Base-by-base conservation (phyloP, 1,139 yeast genomes). In the Saccharomycopsis hybrid region DNA sequence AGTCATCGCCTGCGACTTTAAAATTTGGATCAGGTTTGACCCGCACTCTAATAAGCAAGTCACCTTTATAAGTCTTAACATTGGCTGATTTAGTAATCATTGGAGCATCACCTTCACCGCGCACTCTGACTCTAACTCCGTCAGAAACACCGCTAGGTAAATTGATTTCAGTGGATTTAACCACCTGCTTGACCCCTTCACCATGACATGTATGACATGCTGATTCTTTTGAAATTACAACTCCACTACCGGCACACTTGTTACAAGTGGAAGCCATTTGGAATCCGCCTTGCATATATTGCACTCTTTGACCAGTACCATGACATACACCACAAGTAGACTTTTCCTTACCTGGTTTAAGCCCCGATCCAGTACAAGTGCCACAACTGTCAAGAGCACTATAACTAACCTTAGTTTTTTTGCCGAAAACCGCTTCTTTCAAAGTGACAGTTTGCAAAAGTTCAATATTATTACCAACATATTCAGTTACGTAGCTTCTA, bases 201-300 rank as follows among this genome's bases (percentile, higher is more conserved):
- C 97, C 96, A 57, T 82, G 90, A 69, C 99, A 92, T 0, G 82
- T 67, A 2, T 66, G 64, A 73, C 99, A 92, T 55, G 80, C 80
- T 60, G 89, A 90, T 18, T 73, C 70, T 40, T 77, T 72, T 44
- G 82, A 77, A 48, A 89, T 81, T 3, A 74, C 74, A 2, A 88
- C 94, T 50, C 99, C 99, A 3, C 86, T 71, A 43, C 99, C 99
- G 47, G 76, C 81, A 74, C 99, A 92, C 1, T 82, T 71, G 49
- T 76, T 76, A 74, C 99, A 92, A 11, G 97, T 88, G 2, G 96
- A 82, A 2, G 96, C 82, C 96, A 94, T 89, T 61, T 90, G 97
- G 78, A 92, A 94, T 0, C 97, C 97, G 7, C 96, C 97, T 59
- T 82, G 83, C 65, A 89, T 76, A 51, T 80, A 72, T 61, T 90